Base-by-base conservation (phyloP, 2,329 filamentous ascomycete species). In the Ophiognomonia clavigignenti-juglandacearum region DNA sequence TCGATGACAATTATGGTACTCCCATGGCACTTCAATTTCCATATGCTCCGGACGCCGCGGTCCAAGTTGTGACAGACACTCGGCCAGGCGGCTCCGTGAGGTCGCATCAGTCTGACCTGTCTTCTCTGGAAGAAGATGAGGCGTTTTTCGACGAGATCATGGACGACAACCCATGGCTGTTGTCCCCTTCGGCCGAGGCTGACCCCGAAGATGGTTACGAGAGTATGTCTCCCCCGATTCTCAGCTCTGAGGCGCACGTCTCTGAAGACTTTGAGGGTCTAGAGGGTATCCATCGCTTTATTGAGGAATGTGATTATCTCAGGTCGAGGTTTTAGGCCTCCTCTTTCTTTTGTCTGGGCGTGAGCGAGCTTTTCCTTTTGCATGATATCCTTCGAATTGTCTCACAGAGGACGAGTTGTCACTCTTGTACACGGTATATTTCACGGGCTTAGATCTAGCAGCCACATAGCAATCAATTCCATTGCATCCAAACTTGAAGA, bases 21-120 rank as follows among this genome's bases (percentile, higher is more conserved):
- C 75, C 86, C 2, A 77, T 93, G 54, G 88, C 89, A 5, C 74
- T 97, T 18, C 77, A 83, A 36, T 96, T 96, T 58, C 92, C 92
- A 1, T 96, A 89, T 59, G 91, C 91, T 1, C 86, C 91, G 0
- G 73, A 71, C 13, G 56, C 56, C 4, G 53, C 61, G 8, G 52
- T 41, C 22, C 38, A 47, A 6, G 47, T 47, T 3, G 64, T 63
- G 35, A 63, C 62, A 1, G 48, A 72, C 26, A 70, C 69, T 6
- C 75, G 74, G 14, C 72, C 74, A 1, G 70, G 68, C n/a, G 67
- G 69, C 7, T 78, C 75, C 4, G 54, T 72, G 32, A 65, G 68
- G 20, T 78, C 75, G 3, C 57, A 57, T 27, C 43, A 54, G 37
- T 64, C 61, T 3, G 54, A 45, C 14, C 54, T 70, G 4, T 63